A percentile compares a stretch with the other conserved stretches of the same genome.
Conservation (phyloP, 768 basidiomycete species). For the Auriculariales sp. region DNA sequence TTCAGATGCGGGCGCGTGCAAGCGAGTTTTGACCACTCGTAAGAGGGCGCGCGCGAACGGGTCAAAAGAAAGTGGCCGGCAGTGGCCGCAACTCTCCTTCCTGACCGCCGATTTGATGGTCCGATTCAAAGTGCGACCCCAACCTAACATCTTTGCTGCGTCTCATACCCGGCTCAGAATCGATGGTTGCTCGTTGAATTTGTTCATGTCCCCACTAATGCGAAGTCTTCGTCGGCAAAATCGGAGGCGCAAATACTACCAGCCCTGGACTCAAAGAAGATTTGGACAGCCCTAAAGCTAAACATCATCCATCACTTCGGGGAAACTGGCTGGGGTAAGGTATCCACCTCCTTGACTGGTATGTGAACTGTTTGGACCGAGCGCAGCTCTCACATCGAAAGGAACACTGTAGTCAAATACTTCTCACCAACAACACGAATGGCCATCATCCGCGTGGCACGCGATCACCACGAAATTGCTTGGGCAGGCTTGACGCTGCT, state of each 20-base stretch:
- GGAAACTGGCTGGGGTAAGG: slow-evolving; percentile 74
- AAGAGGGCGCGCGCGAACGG: no score
- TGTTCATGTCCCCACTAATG: slow-evolving; percentile 24
- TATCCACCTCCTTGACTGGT: slow-evolving; percentile 61
- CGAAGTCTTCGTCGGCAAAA: slow-evolving; percentile 11
- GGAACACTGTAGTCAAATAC: slow-evolving; percentile 53
- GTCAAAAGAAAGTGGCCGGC: no score
- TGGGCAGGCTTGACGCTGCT: slow-evolving; percentile 71
- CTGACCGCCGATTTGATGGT: no score
- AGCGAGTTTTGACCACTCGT: no score
- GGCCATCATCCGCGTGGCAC: slow-evolving; percentile 72
- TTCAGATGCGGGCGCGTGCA: no score
- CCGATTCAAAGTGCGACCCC: slow-evolving; percentile 42
- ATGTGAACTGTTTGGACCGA: slow-evolving; percentile 9
- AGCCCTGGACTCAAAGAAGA: slow-evolving; percentile 42
- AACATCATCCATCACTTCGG: slow-evolving; percentile 64
- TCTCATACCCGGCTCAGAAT: slow-evolving; percentile 35
- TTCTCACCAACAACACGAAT: slow-evolving; percentile 72
- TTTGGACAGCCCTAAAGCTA: slow-evolving; percentile 56
- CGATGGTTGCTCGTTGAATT: slow-evolving; percentile 84
- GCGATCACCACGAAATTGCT: slow-evolving; percentile 65
- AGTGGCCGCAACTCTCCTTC: no score
- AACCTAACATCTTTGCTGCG: neutral
- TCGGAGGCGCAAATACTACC: slow-evolving; percentile 7
- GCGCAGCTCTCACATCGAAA: slow-evolving; percentile 1